Evolutionary conservation across 78 protist species (phyloP).

Genomic region (Dictyostelium citrinum): DNA sequence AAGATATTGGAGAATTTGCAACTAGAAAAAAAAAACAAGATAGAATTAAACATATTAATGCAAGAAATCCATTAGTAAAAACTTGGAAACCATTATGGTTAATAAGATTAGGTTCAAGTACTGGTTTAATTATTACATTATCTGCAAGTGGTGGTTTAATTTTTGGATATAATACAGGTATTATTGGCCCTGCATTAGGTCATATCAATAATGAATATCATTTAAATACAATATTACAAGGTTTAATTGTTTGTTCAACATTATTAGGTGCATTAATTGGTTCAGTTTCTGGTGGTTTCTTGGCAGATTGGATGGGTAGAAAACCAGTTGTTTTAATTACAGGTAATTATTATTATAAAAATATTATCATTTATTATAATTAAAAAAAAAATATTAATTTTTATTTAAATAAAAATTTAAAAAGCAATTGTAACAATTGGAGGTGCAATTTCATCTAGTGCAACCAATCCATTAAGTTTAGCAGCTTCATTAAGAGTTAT

Average conservation of each 20-base stretch:
- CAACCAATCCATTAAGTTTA: neutral
- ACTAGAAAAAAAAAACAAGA: neutral
- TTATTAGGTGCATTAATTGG: slow-evolving; percentile 40
- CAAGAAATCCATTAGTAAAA: neutral
- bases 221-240: slow-evolving; percentile 7
- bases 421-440: slow-evolving; percentile 28
- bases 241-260: slow-evolving; percentile 30
- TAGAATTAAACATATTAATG: neutral
- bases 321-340: slow-evolving; percentile 35
- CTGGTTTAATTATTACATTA: neutral
- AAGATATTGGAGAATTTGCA: neutral
- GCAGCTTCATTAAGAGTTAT: neutral
- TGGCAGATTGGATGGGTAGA: slow-evolving; percentile 61
- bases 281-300: slow-evolving; percentile 33
- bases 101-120: neutral
- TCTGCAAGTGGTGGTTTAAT: slow-evolving; percentile 36
- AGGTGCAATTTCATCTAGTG: slow-evolving; percentile 40
- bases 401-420: too few species aligned
- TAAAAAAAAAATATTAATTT: too few species aligned
- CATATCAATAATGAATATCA: neutral
- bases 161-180: slow-evolving; percentile 70
- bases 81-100: neutral
- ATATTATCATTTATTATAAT: too few species aligned
- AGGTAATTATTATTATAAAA: too few species aligned
- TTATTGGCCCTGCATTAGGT: slow-evolving; percentile 32